phyloP scores from a whole-genome alignment of 306 rosid species.

The Trifolium repens region DNA sequence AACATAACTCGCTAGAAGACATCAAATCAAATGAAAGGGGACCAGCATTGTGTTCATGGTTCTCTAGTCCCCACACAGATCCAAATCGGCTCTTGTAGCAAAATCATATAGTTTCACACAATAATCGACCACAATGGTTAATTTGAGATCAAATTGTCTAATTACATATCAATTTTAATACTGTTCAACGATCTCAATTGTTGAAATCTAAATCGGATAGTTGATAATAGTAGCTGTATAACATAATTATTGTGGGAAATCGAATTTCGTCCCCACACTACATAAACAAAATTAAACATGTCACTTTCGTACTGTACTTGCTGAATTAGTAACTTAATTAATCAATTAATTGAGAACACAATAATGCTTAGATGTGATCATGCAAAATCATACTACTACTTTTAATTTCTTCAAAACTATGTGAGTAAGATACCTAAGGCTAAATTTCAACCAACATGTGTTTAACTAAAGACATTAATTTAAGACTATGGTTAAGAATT shows the following conservation, averaged over 20 bases:
- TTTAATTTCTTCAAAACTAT: neutral
- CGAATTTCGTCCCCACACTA: too few relatives aligned
- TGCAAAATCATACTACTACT: neutral
- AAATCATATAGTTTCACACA: too few relatives aligned
- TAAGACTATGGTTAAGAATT: conserved; percentile 7
- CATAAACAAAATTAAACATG: neutral
- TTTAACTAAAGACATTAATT: neutral
- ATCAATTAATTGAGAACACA: conserved; percentile 1
- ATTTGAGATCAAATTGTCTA: too few relatives aligned
- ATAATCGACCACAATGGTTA: too few relatives aligned
- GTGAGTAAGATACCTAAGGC: neutral
- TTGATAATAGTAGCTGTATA: too few relatives aligned
- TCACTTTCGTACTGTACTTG: conserved; percentile 7
- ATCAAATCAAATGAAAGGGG: conserved; percentile 3
- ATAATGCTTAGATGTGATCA: neutral
- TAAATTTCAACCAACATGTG: neutral
- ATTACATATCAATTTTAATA: too few relatives aligned
- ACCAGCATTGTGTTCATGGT: conserved; percentile 30
- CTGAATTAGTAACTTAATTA: neutral
- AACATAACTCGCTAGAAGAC: neutral
- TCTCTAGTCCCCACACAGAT: neutral
- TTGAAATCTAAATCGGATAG: too few relatives aligned
- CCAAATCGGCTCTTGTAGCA: too few relatives aligned
- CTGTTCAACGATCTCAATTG: too few relatives aligned
- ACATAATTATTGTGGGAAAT: too few relatives aligned